Evolutionary conservation across 345 rosid species (phyloP), one percentile per base, ranked within the genome.

Genomic region (Angophora floribunda): DNA sequence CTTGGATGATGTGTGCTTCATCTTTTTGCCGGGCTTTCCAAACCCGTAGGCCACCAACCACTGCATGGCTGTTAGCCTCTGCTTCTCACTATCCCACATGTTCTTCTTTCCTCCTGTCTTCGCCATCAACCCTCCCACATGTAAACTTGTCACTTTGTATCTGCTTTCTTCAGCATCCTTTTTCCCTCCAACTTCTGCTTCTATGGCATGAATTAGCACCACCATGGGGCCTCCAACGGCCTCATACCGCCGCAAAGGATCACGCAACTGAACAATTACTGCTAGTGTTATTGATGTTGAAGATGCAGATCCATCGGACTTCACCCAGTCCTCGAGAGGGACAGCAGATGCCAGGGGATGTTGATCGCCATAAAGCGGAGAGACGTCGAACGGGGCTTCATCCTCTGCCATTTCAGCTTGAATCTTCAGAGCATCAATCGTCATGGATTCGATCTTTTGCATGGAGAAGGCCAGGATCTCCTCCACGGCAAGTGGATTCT

Each of bases 341-440:
- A 92, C 85, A 6, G 98, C 93, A 2, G 93, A 95, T 12, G 91
- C 93, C 12, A 96, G 93, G 51, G 94, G 97, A 63, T 92, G 93
- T 36, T 92, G 92, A 67, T 89, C 90, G n/a, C 52, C 67, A 59
- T 87, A 92, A 51, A 90, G 90, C 2, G 99, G 93, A 2, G 98
- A 96, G 86, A 96, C 96, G 21, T 91, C 93, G 41, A 97, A 97
- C 7, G 99, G 98, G 49, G 98, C 92, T 26, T 93, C 98, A 82
- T 96, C 99, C 55, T 97, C 99, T 5, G 93, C 90, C 91, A 96
- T 94, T 32, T 95, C 98, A 55, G 99, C 97, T 88, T 96, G 98
- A 86, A 97, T 94, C 92, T 95, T 97, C 86, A 96, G 90, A 86
- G 97, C 98, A 89, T 96, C 98, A 52, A 96, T 86, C 44, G 95